Base-by-base conservation (phyloP, 2,329 filamentous ascomycete species). In the Pseudogymnoascus destructans region DNA sequence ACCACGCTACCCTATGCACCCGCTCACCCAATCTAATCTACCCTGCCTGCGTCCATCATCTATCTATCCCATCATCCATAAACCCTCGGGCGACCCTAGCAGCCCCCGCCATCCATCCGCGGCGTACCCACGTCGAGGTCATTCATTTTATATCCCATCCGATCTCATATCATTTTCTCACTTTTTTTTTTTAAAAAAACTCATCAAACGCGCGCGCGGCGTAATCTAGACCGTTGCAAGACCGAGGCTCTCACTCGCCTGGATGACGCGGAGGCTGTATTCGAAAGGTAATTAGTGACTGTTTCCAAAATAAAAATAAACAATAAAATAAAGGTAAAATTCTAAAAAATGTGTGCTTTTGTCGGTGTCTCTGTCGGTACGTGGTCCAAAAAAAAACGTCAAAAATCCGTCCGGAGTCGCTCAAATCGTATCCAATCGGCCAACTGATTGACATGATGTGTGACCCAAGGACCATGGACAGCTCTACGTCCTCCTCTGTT, bases 1-100 rank as follows among this genome's bases (percentile, higher is more conserved):
- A 17, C 10, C 17, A 13, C 38, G 38, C 38, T 42, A 42, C 11
- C 38, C 17, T 42, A 42, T 42, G 38, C 38, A 23, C 38, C 38
- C 38, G 38, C 38, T 42, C 38, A 5, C 38, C 36, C 17, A 40
- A 40, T 61, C 65, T 57, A 33, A 19, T 57, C 15, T n/a, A 13
- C 13, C 32, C 2, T 23, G 19, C 21, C 55, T 21, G 15, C 27
- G 19, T 58, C 25, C 40, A 58, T 32, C 57, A 35, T 54, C 57
- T 54, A 19, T 13, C 38, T 15, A 19, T n/a, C 40, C 35, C 57
- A 52, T 49, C 42, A 58, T 46, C 40, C 57, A 58, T 30, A 23
- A 49, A 21, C 57, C 33, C 25, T 4, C 25, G 25, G 7, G 25
- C 25, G 25, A 27, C 25, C 25, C 25, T 27, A 27, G 1, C 25